phyloP scores from a whole-genome alignment of 2,329 filamentous ascomycete genomes.

The Alternaria brassicae region DNA sequence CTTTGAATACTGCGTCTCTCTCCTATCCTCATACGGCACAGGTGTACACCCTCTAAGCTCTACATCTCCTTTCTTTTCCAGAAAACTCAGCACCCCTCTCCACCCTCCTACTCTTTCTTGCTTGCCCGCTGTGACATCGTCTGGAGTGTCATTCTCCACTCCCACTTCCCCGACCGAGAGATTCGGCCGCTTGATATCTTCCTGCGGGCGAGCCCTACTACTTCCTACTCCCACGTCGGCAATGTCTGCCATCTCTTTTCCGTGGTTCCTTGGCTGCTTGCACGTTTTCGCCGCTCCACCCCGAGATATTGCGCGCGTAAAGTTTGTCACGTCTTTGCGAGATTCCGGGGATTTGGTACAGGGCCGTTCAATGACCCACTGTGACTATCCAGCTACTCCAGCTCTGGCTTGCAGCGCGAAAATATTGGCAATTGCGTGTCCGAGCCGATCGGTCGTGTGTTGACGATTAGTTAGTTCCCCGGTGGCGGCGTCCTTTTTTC shows the following conservation, averaged over 20 bases:
- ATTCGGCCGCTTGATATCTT: constrained; percentile 12
- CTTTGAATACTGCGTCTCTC: constrained; percentile 61
- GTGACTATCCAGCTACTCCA: not conserved
- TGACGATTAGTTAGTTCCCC: not conserved
- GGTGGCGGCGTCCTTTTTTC: not conserved
- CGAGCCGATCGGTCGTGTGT: not conserved
- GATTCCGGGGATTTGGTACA: constrained; percentile 3
- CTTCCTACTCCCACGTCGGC: not conserved
- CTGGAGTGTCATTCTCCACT: not conserved
- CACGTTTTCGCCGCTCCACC: constrained; percentile 11
- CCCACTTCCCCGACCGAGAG: not conserved
- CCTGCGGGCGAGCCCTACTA: constrained; percentile 5
- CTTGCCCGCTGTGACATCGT: constrained; percentile 17
- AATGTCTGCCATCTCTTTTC: not conserved
- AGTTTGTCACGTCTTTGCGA: constrained; percentile 3
- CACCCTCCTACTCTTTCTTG: constrained; percentile 22
- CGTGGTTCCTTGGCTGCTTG: not conserved
- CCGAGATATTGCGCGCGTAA: constrained; percentile 7
- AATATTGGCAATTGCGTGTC: not conserved
- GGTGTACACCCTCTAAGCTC: constrained; percentile 60
- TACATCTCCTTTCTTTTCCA: constrained; percentile 37
- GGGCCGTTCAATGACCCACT: constrained; percentile 7
- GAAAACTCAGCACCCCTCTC: constrained; percentile 24
- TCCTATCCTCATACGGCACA: constrained; percentile 62
- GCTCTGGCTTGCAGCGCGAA: constrained; percentile 1